A percentile compares a stretch with the other conserved stretches of the same genome.
Conservation (phyloP, 768 basidiomycete species). For the Tylopilus rubrobrunneus region DNA sequence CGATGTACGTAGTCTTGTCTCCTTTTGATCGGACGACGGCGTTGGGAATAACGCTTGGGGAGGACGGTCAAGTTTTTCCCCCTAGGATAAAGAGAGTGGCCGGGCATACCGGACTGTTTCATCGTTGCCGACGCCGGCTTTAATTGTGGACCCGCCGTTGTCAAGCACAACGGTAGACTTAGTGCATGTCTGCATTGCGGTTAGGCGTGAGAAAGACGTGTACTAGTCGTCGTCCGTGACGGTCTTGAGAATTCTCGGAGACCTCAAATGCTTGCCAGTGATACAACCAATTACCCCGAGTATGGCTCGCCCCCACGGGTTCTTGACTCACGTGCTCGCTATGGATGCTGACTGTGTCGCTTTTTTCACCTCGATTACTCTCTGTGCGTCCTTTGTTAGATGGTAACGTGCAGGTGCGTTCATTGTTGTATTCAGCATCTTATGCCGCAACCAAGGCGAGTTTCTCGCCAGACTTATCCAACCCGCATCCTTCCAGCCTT, state of each 20-base stretch:
- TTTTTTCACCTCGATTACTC: constrained; percentile 77
- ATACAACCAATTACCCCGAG: neutral
- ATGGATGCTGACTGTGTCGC: constrained; percentile 76
- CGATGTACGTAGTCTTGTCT: constrained; percentile 79
- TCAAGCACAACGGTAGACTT: constrained; percentile 79
- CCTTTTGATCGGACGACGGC: constrained; percentile 81
- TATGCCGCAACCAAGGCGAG: constrained; percentile 79
- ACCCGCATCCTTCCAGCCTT: constrained; percentile 70
- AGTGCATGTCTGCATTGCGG: constrained; percentile 15
- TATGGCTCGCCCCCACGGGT: neutral
- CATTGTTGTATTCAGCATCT: constrained; percentile 43
- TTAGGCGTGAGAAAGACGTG: neutral
- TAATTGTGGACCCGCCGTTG: constrained; percentile 84
- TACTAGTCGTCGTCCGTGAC: neutral
- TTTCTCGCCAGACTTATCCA: constrained; percentile 61
- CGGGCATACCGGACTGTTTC: constrained; percentile 27
- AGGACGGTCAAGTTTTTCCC: constrained; percentile 1
- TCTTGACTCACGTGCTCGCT: neutral
- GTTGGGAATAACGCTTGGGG: constrained; percentile 66
- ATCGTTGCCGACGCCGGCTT: constrained; percentile 52
- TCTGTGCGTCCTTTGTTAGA: constrained; percentile 43
- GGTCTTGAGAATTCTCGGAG: neutral
- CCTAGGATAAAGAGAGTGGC: neutral
- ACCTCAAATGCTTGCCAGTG: no score
- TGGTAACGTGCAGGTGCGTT: neutral